These are phyloP conservation scores for Lentinula lateritia DNA, from an alignment of 768 basidiomycete species.

Conservation along the genomic window DNA sequence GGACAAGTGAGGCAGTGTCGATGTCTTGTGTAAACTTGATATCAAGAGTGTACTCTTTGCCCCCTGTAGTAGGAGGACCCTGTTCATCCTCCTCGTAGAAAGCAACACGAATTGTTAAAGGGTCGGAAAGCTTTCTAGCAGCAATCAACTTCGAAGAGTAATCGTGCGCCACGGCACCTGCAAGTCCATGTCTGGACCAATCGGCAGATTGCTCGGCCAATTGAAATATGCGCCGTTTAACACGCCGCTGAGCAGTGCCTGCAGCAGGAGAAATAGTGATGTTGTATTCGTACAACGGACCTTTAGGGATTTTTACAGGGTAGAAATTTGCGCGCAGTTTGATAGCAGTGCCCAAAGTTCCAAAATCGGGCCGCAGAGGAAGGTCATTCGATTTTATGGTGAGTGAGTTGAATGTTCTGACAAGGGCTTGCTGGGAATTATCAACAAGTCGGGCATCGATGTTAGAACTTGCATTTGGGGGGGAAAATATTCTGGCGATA, in stretches of 20 bases:
- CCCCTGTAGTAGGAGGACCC: slow-evolving; percentile 31
- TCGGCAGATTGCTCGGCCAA: slow-evolving; percentile 48
- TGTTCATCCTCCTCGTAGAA: slow-evolving; percentile 49
- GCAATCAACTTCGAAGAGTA: slow-evolving; percentile 47
- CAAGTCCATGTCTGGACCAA: slow-evolving; percentile 47
- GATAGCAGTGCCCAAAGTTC: slow-evolving; percentile 41
- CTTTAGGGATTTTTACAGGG: slow-evolving; percentile 46
- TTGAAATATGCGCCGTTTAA: slow-evolving; percentile 57
- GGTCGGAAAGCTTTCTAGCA: slow-evolving; percentile 37
- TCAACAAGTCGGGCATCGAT: slow-evolving; percentile 39
- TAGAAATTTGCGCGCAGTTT: slow-evolving; percentile 67
- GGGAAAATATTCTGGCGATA: slow-evolving; percentile 33
- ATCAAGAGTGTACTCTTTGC: slow-evolving; percentile 43
- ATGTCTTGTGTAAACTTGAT: slow-evolving; percentile 39
- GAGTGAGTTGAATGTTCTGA: slow-evolving; percentile 29
- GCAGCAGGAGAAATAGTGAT: slow-evolving; percentile 49
- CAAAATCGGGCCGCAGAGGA: slow-evolving; percentile 56
- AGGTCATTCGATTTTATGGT: slow-evolving; percentile 32
- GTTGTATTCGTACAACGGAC: slow-evolving; percentile 55
- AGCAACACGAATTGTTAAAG: slow-evolving; percentile 35
- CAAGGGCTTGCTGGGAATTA: slow-evolving; percentile 34
- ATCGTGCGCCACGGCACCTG: slow-evolving; percentile 51
- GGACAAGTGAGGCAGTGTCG: slow-evolving; percentile 45
- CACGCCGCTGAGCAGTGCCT: slow-evolving; percentile 42
- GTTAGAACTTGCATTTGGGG: slow-evolving; percentile 25